Evolutionary conservation across 2,329 filamentous ascomycete species (phyloP), one percentile per base, ranked within the genome.

Genomic region (Septoria petroselini): DNA sequence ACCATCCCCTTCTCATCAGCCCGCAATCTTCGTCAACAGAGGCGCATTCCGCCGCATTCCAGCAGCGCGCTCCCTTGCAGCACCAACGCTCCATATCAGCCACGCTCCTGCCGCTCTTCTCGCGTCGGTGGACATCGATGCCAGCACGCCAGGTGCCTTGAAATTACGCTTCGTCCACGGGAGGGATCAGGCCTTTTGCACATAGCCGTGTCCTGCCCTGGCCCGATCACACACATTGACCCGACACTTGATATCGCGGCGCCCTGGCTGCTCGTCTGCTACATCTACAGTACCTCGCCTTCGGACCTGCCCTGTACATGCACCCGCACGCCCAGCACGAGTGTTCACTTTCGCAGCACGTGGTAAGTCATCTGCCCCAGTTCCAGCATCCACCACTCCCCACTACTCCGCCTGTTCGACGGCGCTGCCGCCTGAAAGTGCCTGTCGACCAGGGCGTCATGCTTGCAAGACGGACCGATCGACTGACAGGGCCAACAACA

Each of bases 161-260:
- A 51, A 45, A 57, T 57, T 55, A 50, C 43, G 38, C 54, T 58
- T 57, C 40, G 18, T 23, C 41, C 43, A 42, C 51, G 51, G 53
- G 53, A 62, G 58, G 56, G 58, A 58, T 60, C 44, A 50, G 39
- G 48, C 56, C 49, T 41, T 50, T 54, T 61, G 55, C 58, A 57
- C 57, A 59, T 60, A 61, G 52, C 5, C 47, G 52, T 48, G 25
- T 54, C 48, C 48, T 53, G 52, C 50, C 50, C 38, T 41, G 40
- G 37, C 46, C 39, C 48, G 42, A 51, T 51, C 53, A 58, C 58
- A 62, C 60, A 60, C 51, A 54, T 34, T 34, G 8, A 8, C 12
- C 40, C 44, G 50, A 18, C 35, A 29, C 53, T 53, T 55, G 41
- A 53, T 49, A 57, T 50, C 50, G 43, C 42, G 33, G 42, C 37